These are phyloP conservation scores for Nepenthes alata DNA, from an alignment of 179 eudicot genomes.

Conservation along the genomic window DNA sequence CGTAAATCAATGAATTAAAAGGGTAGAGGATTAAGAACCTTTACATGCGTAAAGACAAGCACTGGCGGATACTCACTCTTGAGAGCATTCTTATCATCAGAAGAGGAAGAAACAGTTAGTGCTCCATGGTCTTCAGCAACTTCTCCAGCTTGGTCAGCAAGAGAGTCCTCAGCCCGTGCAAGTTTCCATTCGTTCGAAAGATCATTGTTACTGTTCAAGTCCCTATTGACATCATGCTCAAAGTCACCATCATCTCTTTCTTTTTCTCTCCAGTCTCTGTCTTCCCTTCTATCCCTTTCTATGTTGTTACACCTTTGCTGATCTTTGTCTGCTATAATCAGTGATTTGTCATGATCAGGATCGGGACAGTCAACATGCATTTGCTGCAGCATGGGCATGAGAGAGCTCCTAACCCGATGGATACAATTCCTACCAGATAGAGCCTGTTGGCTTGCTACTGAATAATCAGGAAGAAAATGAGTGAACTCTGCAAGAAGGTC, in stretches of 20 bases:
- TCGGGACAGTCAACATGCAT: slow-evolving; percentile 40
- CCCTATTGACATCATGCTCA: slow-evolving; percentile 26
- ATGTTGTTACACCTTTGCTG: slow-evolving; percentile 43
- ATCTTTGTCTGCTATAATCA: slow-evolving; percentile 49
- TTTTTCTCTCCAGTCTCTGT: slow-evolving; percentile 32
- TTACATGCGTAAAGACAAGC: not conserved
- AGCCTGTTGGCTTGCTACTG: slow-evolving; percentile 39
- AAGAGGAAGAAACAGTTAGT: slow-evolving; percentile 25
- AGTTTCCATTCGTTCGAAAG: slow-evolving; percentile 27
- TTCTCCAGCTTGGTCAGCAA: slow-evolving; percentile 31
- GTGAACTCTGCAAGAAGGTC: slow-evolving; percentile 89
- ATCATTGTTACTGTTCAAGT: slow-evolving; percentile 24
- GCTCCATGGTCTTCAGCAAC: slow-evolving; percentile 37
- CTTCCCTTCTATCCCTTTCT: slow-evolving; percentile 31
- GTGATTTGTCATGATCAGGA: slow-evolving; percentile 49
- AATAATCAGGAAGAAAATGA: slow-evolving; percentile 66
- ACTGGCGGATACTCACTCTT: slow-evolving; percentile 35
- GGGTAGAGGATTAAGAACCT: not conserved
- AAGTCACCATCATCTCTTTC: slow-evolving; percentile 34
- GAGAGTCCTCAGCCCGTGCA: slow-evolving; percentile 41
- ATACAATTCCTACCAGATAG: slow-evolving; percentile 31
- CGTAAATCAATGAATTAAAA: not conserved
- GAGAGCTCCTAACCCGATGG: slow-evolving; percentile 42
- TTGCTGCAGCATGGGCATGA: slow-evolving; percentile 28
- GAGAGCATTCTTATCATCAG: slow-evolving; percentile 51